Evolutionary conservation across 305 asterid species (phyloP).

Genomic region (Fraxinus sp.): DNA sequence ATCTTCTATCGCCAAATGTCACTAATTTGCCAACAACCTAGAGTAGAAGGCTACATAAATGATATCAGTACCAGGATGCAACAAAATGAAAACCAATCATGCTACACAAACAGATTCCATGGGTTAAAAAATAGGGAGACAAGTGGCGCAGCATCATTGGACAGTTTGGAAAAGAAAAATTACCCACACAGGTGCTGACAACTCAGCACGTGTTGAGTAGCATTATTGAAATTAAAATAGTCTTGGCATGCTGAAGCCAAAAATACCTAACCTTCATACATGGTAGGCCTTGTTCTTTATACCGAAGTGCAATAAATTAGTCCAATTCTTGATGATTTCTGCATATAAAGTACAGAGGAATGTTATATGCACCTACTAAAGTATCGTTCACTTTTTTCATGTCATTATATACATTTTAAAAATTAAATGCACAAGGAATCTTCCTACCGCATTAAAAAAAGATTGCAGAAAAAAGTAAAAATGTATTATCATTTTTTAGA

Average conservation of each 20-base stretch:
- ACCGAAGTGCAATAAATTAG: background rate
- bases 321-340: background rate
- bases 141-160: too few relatives aligned
- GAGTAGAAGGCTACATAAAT: background rate
- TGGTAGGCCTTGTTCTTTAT: background rate
- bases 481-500: background rate
- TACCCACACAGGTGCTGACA: too few relatives aligned
- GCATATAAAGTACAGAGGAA: background rate
- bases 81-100: background rate
- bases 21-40: background rate
- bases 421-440: slow-evolving; percentile 2
- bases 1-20: slow-evolving; percentile 6
- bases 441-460: background rate
- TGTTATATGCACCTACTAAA: background rate
- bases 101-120: too few relatives aligned
- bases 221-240: background rate
- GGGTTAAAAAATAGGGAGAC: too few relatives aligned
- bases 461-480: background rate
- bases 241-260: background rate
- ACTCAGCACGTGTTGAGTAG: too few relatives aligned
- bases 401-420: background rate
- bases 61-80: background rate
- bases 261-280: background rate
- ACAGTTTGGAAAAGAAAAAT: too few relatives aligned
- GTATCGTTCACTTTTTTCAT: background rate